Percentiles rank a stretch among this genome's conserved stretches.
Conservation (phyloP, 441 rosid genomes). For the Bocquillonia castaneifolia region DNA sequence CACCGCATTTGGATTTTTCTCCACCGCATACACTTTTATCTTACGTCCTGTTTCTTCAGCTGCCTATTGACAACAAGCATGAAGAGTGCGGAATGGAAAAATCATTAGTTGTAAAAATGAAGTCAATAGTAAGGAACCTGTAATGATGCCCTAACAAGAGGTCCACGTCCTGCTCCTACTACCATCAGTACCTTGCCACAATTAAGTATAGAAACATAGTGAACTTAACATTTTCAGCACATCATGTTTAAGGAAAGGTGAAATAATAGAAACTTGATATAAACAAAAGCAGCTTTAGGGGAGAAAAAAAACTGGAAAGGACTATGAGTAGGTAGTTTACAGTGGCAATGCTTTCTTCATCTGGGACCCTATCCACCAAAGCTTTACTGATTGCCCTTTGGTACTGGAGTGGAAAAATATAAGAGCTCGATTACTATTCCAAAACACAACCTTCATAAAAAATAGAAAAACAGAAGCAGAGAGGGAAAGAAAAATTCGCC, state of each 20-base stretch:
- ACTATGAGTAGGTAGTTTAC: conserved; percentile 39
- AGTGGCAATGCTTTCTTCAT: conserved; percentile 57
- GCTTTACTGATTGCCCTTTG: conserved; percentile 87
- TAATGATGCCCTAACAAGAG: conserved; percentile 96
- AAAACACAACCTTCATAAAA: background rate
- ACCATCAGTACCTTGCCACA: conserved; percentile 86
- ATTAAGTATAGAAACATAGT: conserved; percentile 15
- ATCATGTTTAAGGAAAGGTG: conserved; percentile 6
- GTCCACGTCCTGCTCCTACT: conserved; percentile 99
- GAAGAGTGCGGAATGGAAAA: conserved; percentile 21
- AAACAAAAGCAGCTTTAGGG: conserved; percentile 9
- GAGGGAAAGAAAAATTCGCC: background rate
- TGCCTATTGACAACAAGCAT: conserved; percentile 51
- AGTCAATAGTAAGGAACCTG: conserved; percentile 54
- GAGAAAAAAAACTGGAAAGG: background rate
- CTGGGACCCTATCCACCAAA: conserved; percentile 81
- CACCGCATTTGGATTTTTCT: conserved; percentile 99
- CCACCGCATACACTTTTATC: conserved; percentile 87
- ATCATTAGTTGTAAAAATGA: conserved; percentile 17
- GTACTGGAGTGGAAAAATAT: conserved; percentile 58
- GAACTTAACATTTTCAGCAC: conserved; percentile 7
- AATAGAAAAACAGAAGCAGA: background rate
- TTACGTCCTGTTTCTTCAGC: conserved; percentile 93
- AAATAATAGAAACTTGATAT: conserved; percentile 5
- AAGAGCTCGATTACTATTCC: conserved; percentile 21